Conservation (phyloP, 208 protist genomes). For the Sergeia podlipaevii region DNA sequence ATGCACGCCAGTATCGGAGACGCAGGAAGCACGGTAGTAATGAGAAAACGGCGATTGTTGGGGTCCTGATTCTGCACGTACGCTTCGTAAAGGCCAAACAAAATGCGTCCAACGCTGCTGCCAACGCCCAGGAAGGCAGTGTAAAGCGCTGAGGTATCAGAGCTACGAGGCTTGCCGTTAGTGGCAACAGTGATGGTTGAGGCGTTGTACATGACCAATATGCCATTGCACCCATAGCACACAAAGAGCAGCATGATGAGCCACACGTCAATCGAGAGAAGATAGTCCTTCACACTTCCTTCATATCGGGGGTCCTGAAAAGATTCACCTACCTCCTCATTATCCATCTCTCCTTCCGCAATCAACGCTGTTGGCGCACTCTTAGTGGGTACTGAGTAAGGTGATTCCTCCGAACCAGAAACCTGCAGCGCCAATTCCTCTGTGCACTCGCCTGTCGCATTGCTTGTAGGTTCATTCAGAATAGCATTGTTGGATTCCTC, state of each 20-base stretch:
- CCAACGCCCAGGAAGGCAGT: conserved; percentile 47
- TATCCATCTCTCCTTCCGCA: neutral
- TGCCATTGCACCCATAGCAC: conserved; percentile 27
- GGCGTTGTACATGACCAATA: conserved; percentile 48
- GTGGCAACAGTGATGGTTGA: conserved; percentile 47
- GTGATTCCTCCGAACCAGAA: too few species aligned
- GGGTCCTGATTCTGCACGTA: conserved; percentile 39
- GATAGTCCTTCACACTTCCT: conserved; percentile 26
- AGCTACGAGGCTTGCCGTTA: conserved; percentile 27
- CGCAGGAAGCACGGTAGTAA: conserved; percentile 26
- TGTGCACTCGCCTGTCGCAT: too few species aligned
- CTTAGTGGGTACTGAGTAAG: too few species aligned
- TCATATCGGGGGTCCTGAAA: conserved; percentile 39
- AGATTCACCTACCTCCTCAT: neutral
- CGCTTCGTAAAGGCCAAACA: conserved; percentile 44
- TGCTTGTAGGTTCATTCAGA: neutral
- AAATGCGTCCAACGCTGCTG: conserved; percentile 44
- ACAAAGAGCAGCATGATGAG: conserved; percentile 40
- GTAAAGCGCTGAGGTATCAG: conserved; percentile 28
- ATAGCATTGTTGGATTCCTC: too few species aligned
- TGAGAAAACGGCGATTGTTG: conserved; percentile 22
- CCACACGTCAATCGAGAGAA: conserved; percentile 33
- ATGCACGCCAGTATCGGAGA: conserved; percentile 22
- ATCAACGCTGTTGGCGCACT: too few species aligned
- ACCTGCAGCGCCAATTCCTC: too few species aligned